Conservation (phyloP, 371 early-diverging fungal genomes). For the Mucor piriformis region DNA sequence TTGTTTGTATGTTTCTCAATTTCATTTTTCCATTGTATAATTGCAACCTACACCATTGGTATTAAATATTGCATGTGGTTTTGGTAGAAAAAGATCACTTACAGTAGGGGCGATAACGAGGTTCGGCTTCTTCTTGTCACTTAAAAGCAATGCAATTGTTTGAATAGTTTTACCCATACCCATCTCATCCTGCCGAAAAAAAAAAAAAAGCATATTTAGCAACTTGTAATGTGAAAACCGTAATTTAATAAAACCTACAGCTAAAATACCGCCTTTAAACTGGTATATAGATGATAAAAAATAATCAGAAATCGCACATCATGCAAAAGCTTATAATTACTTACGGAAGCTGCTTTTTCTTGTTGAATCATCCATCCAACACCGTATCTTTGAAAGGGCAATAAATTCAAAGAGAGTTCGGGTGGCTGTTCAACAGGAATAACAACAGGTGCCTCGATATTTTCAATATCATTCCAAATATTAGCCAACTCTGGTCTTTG, state of each 20-base stretch:
- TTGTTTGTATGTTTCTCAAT: slow-evolving; percentile 72
- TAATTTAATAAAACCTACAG: slow-evolving; percentile 43
- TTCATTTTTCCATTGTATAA: slow-evolving; percentile 90
- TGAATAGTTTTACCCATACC: slow-evolving; percentile 99
- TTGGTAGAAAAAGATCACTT: not conserved
- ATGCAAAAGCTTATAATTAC: not conserved
- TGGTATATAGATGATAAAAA: slow-evolving; percentile 17
- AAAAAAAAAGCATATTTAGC: not conserved
- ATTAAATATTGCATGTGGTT: too few species aligned
- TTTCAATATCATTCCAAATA: slow-evolving; percentile 71
- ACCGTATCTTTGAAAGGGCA: slow-evolving; percentile 91
- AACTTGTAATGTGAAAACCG: slow-evolving; percentile 26
- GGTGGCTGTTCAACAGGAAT: slow-evolving; percentile 70
- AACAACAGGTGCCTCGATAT: slow-evolving; percentile 29
- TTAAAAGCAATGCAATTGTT: slow-evolving; percentile 84
- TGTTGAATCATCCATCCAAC: slow-evolving; percentile 83
- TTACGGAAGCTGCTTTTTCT: slow-evolving; percentile 58
- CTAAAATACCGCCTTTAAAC: slow-evolving; percentile 85
- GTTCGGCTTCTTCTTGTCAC: slow-evolving; percentile 71
- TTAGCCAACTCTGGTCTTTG: slow-evolving; percentile 65
- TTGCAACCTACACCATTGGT: slow-evolving; percentile 84
- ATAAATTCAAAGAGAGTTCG: slow-evolving; percentile 70
- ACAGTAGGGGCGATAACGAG: slow-evolving; percentile 84
- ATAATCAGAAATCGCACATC: not conserved
- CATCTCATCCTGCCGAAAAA: slow-evolving; percentile 91